Conservation (phyloP, 2,329 filamentous ascomycete species). For the Trichophyton simii region DNA sequence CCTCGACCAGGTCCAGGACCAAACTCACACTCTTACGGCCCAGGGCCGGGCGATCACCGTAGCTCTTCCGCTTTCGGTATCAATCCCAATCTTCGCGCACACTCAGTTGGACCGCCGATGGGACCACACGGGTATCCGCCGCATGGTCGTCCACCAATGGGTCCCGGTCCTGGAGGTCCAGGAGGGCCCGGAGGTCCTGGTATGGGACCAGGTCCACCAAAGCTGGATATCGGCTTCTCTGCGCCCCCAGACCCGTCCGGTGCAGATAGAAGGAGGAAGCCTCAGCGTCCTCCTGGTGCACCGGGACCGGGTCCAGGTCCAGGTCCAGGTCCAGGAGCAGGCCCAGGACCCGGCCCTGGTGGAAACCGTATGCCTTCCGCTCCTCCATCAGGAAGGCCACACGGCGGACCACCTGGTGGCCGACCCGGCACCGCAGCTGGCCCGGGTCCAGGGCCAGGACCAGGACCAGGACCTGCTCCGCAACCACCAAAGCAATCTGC, state of each 20-base stretch:
- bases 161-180: constrained; percentile 14
- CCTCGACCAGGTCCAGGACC: constrained; percentile 17
- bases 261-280: constrained; percentile 27
- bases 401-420: not conserved
- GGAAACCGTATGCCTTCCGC: constrained; percentile 15
- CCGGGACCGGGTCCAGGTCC: not conserved
- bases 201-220: constrained; percentile 21
- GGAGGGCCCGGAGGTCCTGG: constrained; percentile 17
- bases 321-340: constrained; percentile 14
- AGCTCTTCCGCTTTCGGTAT: constrained; percentile 37
- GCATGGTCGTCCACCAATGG: constrained; percentile 16
- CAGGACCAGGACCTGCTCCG: not conserved
- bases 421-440: too few relatives aligned
- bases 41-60: constrained; percentile 25
- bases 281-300: constrained; percentile 23
- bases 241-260: constrained; percentile 32
- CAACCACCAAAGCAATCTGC: constrained; percentile 15
- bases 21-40: constrained; percentile 19
- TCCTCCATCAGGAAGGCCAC: constrained; percentile 3
- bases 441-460: not conserved
- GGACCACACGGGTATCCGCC: constrained; percentile 23
- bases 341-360: constrained; percentile 11
- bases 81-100: constrained; percentile 36
- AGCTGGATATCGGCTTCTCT: constrained; percentile 36
- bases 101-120: constrained; percentile 22